Percentiles rank a stretch among this genome's conserved stretches.
Conservation (phyloP, 441 rosid genomes). For the Pelargonium fulgidum region DNA sequence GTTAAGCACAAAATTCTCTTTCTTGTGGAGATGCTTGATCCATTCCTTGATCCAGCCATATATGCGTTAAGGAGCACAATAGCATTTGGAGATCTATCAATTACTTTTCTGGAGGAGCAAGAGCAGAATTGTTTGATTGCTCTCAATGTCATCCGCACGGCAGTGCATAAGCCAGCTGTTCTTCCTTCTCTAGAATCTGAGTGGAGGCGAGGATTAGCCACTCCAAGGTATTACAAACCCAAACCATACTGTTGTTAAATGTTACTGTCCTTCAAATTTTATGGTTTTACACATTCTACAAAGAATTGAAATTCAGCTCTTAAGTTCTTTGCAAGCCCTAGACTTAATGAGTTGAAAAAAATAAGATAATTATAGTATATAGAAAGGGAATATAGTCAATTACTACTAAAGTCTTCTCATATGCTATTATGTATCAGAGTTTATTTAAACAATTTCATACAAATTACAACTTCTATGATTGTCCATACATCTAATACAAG, state of each 20-base stretch:
- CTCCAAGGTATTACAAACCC: slow-evolving; percentile 56
- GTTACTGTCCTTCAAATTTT: slow-evolving; percentile 10
- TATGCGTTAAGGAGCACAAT: slow-evolving; percentile 44
- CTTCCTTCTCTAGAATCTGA: slow-evolving; percentile 77
- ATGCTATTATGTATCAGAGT: background rate
- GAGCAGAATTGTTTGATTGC: slow-evolving; percentile 54
- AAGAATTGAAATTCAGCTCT: slow-evolving; percentile 10
- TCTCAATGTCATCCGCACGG: slow-evolving; percentile 62
- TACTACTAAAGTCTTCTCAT: background rate
- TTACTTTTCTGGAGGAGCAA: slow-evolving; percentile 47
- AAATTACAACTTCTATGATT: background rate
- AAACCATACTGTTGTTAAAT: slow-evolving; percentile 14
- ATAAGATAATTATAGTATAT: background rate
- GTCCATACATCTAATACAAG: background rate
- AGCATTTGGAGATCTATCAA: slow-evolving; percentile 57
- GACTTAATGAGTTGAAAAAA: background rate
- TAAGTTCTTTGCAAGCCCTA: background rate
- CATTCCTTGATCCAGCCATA: slow-evolving; percentile 73
- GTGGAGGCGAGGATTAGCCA: slow-evolving; percentile 77
- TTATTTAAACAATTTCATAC: background rate
- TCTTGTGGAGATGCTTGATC: slow-evolving; percentile 82
- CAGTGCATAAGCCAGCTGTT: slow-evolving; percentile 64
- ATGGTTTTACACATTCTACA: slow-evolving; percentile 8
- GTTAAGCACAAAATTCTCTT: slow-evolving; percentile 77
- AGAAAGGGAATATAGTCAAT: background rate